Evolutionary conservation across 2,329 filamentous ascomycete genomes (phyloP).

Genomic region (Calonectria hawksworthii): DNA sequence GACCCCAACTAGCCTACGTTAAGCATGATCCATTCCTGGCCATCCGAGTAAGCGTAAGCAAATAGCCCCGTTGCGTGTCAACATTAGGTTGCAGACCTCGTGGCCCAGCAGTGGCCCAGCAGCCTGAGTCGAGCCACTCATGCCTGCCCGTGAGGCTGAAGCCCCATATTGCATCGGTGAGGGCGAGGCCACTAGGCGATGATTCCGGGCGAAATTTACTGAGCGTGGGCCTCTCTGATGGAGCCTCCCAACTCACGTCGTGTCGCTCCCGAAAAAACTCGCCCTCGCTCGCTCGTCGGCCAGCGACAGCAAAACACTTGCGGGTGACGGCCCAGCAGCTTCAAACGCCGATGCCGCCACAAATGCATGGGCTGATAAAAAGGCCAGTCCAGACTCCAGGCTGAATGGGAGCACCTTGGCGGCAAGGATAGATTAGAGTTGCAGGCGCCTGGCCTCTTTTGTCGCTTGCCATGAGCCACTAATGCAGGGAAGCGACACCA

Average conservation of each 20-base stretch:
- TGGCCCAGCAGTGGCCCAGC: slow-evolving; percentile 13
- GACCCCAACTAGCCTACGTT: slow-evolving; percentile 26
- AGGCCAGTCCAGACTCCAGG: slow-evolving; percentile 41
- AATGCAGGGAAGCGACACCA: slow-evolving; percentile 40
- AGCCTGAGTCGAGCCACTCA: neutral
- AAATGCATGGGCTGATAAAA: slow-evolving; percentile 34
- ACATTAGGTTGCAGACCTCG: slow-evolving; percentile 24
- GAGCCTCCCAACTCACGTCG: neutral
- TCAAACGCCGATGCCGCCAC: slow-evolving; percentile 26
- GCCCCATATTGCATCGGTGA: slow-evolving; percentile 5
- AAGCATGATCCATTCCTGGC: slow-evolving; percentile 27
- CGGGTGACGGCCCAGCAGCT: slow-evolving; percentile 3
- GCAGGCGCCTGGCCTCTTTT: slow-evolving; percentile 34
- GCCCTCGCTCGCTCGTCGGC: no score
- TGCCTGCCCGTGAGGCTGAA: slow-evolving; percentile 8
- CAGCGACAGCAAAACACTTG: neutral
- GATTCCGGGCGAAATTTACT: neutral
- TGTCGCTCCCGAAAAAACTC: neutral
- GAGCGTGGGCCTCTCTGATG: slow-evolving; percentile 1
- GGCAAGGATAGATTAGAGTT: slow-evolving; percentile 41
- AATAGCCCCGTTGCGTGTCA: slow-evolving; percentile 31
- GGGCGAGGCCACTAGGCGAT: neutral
- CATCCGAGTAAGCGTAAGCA: slow-evolving; percentile 25
- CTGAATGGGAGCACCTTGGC: slow-evolving; percentile 36
- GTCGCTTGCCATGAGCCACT: slow-evolving; percentile 34